Evolutionary conservation across 306 rosid genomes (phyloP), one percentile per base, ranked within the genome.

Genomic region (Prunus davidiana): DNA sequence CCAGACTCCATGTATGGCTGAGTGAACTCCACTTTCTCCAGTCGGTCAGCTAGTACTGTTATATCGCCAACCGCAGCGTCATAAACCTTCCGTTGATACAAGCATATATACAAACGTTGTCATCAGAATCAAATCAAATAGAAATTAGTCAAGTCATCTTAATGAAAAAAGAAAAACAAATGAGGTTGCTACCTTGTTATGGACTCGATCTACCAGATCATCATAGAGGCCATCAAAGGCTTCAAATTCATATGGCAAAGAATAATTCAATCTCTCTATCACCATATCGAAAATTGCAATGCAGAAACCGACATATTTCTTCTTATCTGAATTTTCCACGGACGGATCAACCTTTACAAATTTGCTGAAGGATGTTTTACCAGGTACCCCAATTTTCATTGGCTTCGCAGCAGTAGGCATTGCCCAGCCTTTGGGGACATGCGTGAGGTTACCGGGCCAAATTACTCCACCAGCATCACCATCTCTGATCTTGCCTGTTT

Each of bases 1-100:
- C 91, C 89, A 49, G 97, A 90, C 71, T 84, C 92, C 20, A 81
- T 73, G 79, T 84, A 92, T 41, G 97, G 92, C 74, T 88, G 86
- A 0, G 91, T 90, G 45, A 88, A 92, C 47, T 90, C 91, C 63
- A 92, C 96, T 51, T 79, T 75, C 30, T 78, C 52, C 69, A 81
- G 4, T 77, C 97, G 82, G 0, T 82, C 79, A 15, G 83, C 78
- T 47, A 84, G 65, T 64, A 92, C 28, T 14, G 96, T 92, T 32
- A 87, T 22, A 71, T 92, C 97, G 1, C 92, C 97, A 76, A 90
- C 79, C 13, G 50, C 87, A 14, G 88, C 93, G 12, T 88, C 93
- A 6, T 30, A 87, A 22, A 87, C 87, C 97, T 92, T 65, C 70
- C 64, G 45, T 78, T 41, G 78, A 81, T 28, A 76, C 27, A 76